Base-by-base conservation (phyloP, 805 yeast species). In the Teunomyces kruisii region DNA sequence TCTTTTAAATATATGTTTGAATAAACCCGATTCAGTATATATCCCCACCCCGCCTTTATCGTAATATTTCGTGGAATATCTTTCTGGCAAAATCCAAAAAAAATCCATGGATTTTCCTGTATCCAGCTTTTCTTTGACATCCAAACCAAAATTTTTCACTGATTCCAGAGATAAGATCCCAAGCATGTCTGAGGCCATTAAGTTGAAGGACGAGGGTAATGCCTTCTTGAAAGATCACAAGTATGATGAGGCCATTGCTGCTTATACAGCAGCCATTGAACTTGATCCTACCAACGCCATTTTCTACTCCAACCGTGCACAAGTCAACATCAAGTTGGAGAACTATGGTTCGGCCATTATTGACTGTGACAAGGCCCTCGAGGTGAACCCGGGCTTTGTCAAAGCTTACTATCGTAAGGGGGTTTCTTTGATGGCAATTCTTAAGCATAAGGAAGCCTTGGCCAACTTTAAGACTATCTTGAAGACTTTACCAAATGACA, bases 401-500 rank as follows among this genome's bases (percentile, higher is more conserved):
- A 92, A 92, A 64, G 90, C 89, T 0, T 86, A 88, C 61, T 94
- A 88, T 61, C 78, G 99, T 53, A 78, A 96, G 52, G 97, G 97
- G 0, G 79, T 86, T 9, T 85, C 97, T 0, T 65, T 82, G 50
- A 78, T 83, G 62, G 95, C 96, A 8, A 75, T 89, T 39, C 65
- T 89, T 53, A 79, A 87, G 50, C 85, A 89, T 59, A 81, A 81
- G 57, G 84, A 81, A 46, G 91, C 97, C 0, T 77, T 80, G 50
- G 71, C 61, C 33, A 95, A 86, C 64, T 81, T 89, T 58, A 81
- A 80, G 53, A 55, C 60, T 6, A 88, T 90, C 10, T 75, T 86
- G 42, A 67, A 68, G 37, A 67, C 70, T 38, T 78, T 83, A 27
- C 96, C 96, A 1, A 70, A 69, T 41, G 97, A 92, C 60, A 70